Evolutionary conservation across 2,329 filamentous ascomycete species (phyloP), one percentile per base, ranked within the genome.

Genomic region (Penicillium sp.): DNA sequence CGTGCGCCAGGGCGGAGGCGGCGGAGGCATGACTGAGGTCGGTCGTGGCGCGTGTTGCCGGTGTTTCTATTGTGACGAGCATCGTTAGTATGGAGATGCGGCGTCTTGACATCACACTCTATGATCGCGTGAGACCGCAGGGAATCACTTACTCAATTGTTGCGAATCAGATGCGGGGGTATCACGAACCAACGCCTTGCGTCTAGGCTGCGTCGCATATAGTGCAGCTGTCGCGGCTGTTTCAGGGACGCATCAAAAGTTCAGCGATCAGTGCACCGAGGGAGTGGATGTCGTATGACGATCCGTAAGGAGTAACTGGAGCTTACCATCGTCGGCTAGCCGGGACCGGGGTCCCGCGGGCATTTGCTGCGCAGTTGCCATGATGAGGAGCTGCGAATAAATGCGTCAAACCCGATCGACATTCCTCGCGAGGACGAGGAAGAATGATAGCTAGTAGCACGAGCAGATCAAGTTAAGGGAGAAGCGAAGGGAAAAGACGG

Each of bases 1-100:
- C 82, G 81, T 91, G 90, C 53, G 91, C 91, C 48, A 94, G 79
- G 54, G 91, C 92, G 57, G 90, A 86, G 64, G 88, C 85, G 61
- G 90, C 91, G 58, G 90, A 91, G 54, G 81, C 78, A 49, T 80
- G 76, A 58, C 78, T 78, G 51, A 81, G 73, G 28, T 75, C 76
- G 39, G 90, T 89, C 3, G 88, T 87, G 12, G 91, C 90, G 69
- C 84, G 65, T 3, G 67, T 66, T n/a, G 60, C 64, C 55, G 63
- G 67, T 57, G 65, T 52, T 48, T 65, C 72, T 74, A 38, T 38
- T 25, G 43, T 34, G 28, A 60, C 11, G 37, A 20, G 15, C 58
- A 63, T 59, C 22, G 49, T 59, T 34, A 54, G 62, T 52, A 50
- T 41, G n/a, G 12, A 20, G 53, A 22, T 22, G 17, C 37, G 20